These are phyloP conservation scores for Candida multigemmis DNA, from an alignment of 805 yeast species.

Conservation along the genomic window DNA sequence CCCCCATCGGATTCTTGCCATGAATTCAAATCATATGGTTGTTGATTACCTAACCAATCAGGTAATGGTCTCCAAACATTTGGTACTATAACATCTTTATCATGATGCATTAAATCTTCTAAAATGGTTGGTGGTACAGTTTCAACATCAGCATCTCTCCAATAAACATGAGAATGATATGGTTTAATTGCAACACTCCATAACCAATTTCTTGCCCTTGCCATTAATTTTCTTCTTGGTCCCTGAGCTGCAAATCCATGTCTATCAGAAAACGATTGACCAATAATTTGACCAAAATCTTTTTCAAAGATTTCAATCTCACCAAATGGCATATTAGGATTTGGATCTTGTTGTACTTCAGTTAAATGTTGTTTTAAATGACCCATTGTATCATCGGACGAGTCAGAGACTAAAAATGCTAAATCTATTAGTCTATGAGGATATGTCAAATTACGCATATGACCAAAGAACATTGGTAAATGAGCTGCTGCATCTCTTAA, in stretches of 20 bases:
- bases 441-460: constrained; percentile 70
- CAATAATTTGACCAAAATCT: constrained; percentile 88
- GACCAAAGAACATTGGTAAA: constrained; percentile 81
- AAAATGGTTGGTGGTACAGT: constrained; percentile 75
- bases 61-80: constrained; percentile 89
- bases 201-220: constrained; percentile 91
- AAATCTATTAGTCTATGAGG: constrained; percentile 80
- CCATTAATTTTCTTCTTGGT: constrained; percentile 91
- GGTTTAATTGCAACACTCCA: constrained; percentile 81
- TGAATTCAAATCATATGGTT: constrained; percentile 76
- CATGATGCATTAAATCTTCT: constrained; percentile 89
- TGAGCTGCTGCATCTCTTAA: constrained; percentile 88
- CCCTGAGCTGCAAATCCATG: constrained; percentile 97
- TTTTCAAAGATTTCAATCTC: constrained; percentile 77
- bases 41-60: constrained; percentile 78
- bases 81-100: constrained; percentile 88
- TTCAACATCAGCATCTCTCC: constrained; percentile 98
- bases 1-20: constrained; percentile 87
- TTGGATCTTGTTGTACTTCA: constrained; percentile 57
- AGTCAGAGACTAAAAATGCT: constrained; percentile 84
- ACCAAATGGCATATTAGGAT: constrained; percentile 61
- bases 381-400: constrained; percentile 80
- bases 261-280: constrained; percentile 87
- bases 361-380: constrained; percentile 48
- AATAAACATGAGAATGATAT: constrained; percentile 90